Conservation (phyloP, 352 stramenopile species). For the Globisporangium viniferum region DNA sequence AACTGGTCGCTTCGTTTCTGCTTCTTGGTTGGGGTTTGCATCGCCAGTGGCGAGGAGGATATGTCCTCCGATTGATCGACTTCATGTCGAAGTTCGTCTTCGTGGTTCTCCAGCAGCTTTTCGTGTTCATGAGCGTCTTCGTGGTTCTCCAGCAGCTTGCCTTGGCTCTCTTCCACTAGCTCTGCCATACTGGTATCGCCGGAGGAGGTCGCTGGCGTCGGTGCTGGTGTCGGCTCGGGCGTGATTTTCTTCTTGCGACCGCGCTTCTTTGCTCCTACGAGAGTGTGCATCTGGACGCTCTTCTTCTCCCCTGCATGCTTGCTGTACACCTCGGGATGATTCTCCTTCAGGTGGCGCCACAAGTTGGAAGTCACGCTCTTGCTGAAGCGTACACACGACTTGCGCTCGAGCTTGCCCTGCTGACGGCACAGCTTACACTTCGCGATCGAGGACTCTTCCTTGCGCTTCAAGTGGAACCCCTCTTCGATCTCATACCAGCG, state of each 20-base stretch:
- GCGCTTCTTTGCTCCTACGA: slow-evolving; percentile 47
- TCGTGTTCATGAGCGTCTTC: neutral
- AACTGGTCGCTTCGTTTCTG: slow-evolving; percentile 34
- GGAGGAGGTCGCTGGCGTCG: neutral
- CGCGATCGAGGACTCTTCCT: slow-evolving; percentile 71
- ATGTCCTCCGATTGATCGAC: slow-evolving; percentile 12
- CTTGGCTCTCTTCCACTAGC: slow-evolving; percentile 6
- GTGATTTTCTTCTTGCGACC: slow-evolving; percentile 56
- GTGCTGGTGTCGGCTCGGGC: neutral
- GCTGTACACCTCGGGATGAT: slow-evolving; percentile 72
- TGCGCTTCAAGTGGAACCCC: slow-evolving; percentile 51
- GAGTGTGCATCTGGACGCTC: slow-evolving; percentile 66
- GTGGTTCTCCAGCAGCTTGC: neutral
- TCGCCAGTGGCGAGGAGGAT: neutral
- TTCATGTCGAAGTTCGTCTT: slow-evolving; percentile 2
- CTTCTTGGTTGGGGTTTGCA: slow-evolving; percentile 32
- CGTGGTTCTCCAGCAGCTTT: slow-evolving; percentile 23
- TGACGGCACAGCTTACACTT: slow-evolving; percentile 57
- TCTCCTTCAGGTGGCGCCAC: slow-evolving; percentile 79
- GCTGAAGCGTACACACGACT: slow-evolving; percentile 70
- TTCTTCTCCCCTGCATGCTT: slow-evolving; percentile 77
- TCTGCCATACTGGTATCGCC: neutral
- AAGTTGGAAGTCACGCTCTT: slow-evolving; percentile 85
- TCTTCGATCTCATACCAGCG: slow-evolving; percentile 78
- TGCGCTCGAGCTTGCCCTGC: slow-evolving; percentile 63